Evolutionary conservation across 331 rosid species (phyloP), one percentile per base, ranked within the genome.

Genomic region (Spiraea crenata): DNA sequence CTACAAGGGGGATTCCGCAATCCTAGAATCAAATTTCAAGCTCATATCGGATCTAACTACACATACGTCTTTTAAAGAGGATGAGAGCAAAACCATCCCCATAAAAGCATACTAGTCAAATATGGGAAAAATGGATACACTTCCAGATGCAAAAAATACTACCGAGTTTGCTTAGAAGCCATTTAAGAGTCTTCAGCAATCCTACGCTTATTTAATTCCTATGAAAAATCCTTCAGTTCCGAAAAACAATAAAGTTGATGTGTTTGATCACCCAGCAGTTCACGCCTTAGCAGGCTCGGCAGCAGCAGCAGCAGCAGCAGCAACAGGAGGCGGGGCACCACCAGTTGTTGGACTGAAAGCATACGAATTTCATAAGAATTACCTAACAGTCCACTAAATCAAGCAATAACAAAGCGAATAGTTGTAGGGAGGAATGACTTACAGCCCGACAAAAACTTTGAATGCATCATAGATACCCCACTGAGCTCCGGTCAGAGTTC

Each of bases 381-480:
- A 61, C 15, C 66, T 15, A 19, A 49, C 17, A 46, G 45, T 10
- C n/a, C 41, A 38, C 6, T 14, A 42, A 39, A 10, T 25, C 25
- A 63, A 9, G 9, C 8, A 16, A 42, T 12, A 37, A 17, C 9
- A 42, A 67, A 49, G 37, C 6, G 8, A 38, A 59, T 42, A n/a
- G 61, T 34, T 38, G 47, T 39, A 44, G 25, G 56, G 60, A 67
- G 55, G 54, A 57, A 16, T 6, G 57, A 87, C 96, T 85, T 89
- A 95, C 99, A 95, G 85, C 50, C 99, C 99, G 17, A 89, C 97
- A 10, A 56, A 91, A 74, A 95, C 96, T 86, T 95, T 91, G 86
- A 95, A 95, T 56, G 96, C 93, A 74, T 95, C 99, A 13, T 95
- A 91, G 81, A 91, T 82, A 62, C 88, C 97, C 99, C 99, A 95